These are phyloP conservation scores for Entomortierella parvispora DNA, from an alignment of 192 early-diverging fungal genomes.

Conservation along the genomic window DNA sequence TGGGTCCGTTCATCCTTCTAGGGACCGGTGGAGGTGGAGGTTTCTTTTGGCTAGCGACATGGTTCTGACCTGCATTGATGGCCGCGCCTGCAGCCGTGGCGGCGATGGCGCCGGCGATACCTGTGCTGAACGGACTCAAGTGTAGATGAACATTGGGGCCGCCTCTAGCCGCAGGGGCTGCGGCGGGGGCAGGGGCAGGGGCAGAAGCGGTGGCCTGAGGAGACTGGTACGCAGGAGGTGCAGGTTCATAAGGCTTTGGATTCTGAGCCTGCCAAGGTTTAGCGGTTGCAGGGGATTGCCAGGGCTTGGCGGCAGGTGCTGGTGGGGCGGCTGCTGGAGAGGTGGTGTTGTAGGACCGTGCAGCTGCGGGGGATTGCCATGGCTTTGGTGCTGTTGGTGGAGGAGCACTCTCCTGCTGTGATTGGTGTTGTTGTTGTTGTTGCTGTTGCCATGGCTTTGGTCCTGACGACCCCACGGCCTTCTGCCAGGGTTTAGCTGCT, in stretches of 20 bases:
- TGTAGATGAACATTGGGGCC: slow-evolving; percentile 47
- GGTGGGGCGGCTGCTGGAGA: background rate
- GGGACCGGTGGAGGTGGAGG: slow-evolving; percentile 52
- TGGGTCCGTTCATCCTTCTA: slow-evolving; percentile 21
- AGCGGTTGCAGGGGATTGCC: slow-evolving; percentile 14
- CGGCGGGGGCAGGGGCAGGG: slow-evolving; percentile 12
- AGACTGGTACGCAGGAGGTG: slow-evolving; percentile 38
- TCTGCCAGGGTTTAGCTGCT: slow-evolving; percentile 40
- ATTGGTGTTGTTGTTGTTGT: background rate
- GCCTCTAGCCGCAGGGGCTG: background rate
- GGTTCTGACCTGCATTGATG: slow-evolving; percentile 10
- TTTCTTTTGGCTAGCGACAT: slow-evolving; percentile 19
- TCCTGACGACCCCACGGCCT: slow-evolving; percentile 1
- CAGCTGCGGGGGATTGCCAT: slow-evolving; percentile 16
- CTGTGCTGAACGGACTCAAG: slow-evolving; percentile 42
- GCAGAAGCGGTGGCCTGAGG: slow-evolving; percentile 12
- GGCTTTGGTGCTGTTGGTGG: slow-evolving; percentile 28
- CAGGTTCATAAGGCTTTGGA: slow-evolving; percentile 28
- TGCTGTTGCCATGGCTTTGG: slow-evolving; percentile 35
- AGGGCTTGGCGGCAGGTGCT: slow-evolving; percentile 13
- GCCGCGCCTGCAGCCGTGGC: slow-evolving; percentile 31
- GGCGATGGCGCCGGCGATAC: slow-evolving; percentile 32
- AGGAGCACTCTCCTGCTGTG: slow-evolving; percentile 1
- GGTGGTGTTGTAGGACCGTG: slow-evolving; percentile 2
- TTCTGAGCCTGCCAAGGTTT: slow-evolving; percentile 10